Evolutionary conservation across 148 eudicot genomes (phyloP), one percentile per base, ranked within the genome.

Genomic region (Dysphania ambrosioides): DNA sequence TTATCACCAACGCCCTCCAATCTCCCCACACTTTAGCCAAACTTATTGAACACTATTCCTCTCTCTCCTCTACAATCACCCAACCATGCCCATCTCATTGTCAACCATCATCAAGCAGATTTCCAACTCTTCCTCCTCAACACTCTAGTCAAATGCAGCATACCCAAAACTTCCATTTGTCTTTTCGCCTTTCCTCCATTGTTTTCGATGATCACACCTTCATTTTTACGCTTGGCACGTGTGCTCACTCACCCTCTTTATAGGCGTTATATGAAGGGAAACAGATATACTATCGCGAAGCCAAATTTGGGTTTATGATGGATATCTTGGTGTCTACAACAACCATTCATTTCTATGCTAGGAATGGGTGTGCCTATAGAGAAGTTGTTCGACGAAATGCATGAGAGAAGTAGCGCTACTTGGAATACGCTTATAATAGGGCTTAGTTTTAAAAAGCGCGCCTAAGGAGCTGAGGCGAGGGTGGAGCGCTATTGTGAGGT

Each of bases 381-480:
- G 64, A 79, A 77, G 74, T 34, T 88, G 86, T 90, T 90, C 44
- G 89, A 87, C 71, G 91, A 86, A 87, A 87, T 90, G 91, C 51
- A 72, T 70, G 38, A 57, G 58, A 87, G 87, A 79, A 85, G 72
- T 77, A 61, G 8, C 30, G 88, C 61, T 23, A 79, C 88, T 18
- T 90, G 94, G 89, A 90, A 90, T 82, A 87, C 91, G 36, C 78
- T 90, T 84, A 83, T 88, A 32, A 69, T 77, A 32, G n/a, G n/a
- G n/a, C n/a, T n/a, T n/a, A n/a, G n/a, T n/a, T n/a, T n/a, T n/a
- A n/a, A n/a, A n/a, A n/a, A n/a, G n/a, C n/a, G n/a, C n/a, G n/a
- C n/a, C n/a, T n/a, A n/a, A n/a, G n/a, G n/a, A n/a, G n/a, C n/a
- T n/a, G n/a, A n/a, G n/a, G n/a, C n/a, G n/a, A n/a, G n/a, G n/a